A percentile compares a stretch with the other conserved stretches of the same genome.
Conservation (phyloP, 2,329 filamentous ascomycete species). For the Drechslerella stenobrocha region DNA sequence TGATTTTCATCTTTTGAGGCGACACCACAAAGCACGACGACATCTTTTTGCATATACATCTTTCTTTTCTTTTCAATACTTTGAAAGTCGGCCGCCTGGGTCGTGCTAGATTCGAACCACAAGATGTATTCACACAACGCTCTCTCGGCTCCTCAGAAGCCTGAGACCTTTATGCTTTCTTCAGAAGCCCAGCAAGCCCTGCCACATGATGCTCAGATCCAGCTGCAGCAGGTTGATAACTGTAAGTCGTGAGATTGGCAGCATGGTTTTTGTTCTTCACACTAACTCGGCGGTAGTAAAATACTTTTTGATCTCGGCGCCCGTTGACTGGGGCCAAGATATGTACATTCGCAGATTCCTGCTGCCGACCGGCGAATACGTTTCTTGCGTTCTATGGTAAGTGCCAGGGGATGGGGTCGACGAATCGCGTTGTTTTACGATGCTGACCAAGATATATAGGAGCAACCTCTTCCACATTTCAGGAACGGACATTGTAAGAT, state of each 20-base stretch:
- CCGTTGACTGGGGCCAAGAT: slow-evolving; percentile 94
- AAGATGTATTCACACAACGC: slow-evolving; percentile 80
- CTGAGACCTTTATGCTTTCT: slow-evolving; percentile 98
- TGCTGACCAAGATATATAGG: slow-evolving; percentile 59
- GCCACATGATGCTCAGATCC: slow-evolving; percentile 94
- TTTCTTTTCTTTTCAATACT: slow-evolving; percentile 30
- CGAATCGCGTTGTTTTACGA: too few species aligned
- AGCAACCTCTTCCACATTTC: slow-evolving; percentile 99
- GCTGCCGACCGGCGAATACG: slow-evolving; percentile 95
- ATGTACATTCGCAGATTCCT: slow-evolving; percentile 96
- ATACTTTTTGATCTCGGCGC: slow-evolving; percentile 98
- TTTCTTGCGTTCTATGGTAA: slow-evolving; percentile 93
- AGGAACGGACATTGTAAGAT: slow-evolving; percentile 97
- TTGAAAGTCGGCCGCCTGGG: slow-evolving; percentile 43
- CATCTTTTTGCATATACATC: slow-evolving; percentile 12
- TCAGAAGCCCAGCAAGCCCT: slow-evolving; percentile 95
- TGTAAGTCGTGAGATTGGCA: too few species aligned
- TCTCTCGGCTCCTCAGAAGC: slow-evolving; percentile 90
- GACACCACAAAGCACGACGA: slow-evolving; percentile 32
- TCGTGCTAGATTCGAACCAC: slow-evolving; percentile 47
- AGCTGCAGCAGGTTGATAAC: slow-evolving; percentile 97
- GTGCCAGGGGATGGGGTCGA: too few species aligned
- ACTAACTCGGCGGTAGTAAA: slow-evolving; percentile 87
- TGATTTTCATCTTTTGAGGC: slow-evolving; percentile 42
- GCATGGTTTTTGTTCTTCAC: too few species aligned